phyloP scores from a whole-genome alignment of 768 basidiomycete species.

The Galerina marginata region DNA sequence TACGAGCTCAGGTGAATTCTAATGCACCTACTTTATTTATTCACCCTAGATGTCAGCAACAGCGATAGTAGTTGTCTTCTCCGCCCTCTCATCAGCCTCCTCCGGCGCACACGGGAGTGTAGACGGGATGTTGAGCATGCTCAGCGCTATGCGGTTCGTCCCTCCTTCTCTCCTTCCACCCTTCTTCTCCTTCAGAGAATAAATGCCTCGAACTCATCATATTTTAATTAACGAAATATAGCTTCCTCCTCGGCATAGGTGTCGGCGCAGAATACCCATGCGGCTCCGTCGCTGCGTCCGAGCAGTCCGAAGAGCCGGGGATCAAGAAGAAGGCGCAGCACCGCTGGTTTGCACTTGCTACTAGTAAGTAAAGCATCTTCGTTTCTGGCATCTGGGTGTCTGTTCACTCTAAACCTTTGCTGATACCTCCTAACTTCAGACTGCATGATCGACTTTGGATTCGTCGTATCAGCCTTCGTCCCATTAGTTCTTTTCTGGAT shows the following conservation, averaged over 20 bases:
- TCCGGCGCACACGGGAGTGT: slow-evolving; percentile 76
- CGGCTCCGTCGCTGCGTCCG: slow-evolving; percentile 86
- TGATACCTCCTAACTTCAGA: no score
- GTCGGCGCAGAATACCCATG: slow-evolving; percentile 91
- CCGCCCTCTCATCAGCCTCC: slow-evolving; percentile 81
- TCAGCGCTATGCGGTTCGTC: slow-evolving; percentile 76
- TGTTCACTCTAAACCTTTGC: background rate
- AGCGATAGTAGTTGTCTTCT: slow-evolving; percentile 84
- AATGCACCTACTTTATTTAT: background rate
- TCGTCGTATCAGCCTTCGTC: slow-evolving; percentile 80
- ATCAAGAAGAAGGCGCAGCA: slow-evolving; percentile 84
- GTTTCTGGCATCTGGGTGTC: background rate
- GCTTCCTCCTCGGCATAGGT: slow-evolving; percentile 89
- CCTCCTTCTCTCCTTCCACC: background rate
- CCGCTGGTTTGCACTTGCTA: slow-evolving; percentile 86
- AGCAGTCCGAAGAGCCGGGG: slow-evolving; percentile 85
- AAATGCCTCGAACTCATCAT: background rate
- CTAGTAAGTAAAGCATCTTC: slow-evolving; percentile 59
- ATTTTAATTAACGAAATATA: slow-evolving; percentile 39
- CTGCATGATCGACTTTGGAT: slow-evolving; percentile 85
- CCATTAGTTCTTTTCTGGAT: slow-evolving; percentile 91
- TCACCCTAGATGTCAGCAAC: slow-evolving; percentile 74
- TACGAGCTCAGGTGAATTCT: no score
- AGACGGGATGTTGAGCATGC: slow-evolving; percentile 76
- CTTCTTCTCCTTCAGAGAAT: no score